Base-by-base conservation (phyloP, 257 asterid genomes). In the Thymus mandschuricus region DNA sequence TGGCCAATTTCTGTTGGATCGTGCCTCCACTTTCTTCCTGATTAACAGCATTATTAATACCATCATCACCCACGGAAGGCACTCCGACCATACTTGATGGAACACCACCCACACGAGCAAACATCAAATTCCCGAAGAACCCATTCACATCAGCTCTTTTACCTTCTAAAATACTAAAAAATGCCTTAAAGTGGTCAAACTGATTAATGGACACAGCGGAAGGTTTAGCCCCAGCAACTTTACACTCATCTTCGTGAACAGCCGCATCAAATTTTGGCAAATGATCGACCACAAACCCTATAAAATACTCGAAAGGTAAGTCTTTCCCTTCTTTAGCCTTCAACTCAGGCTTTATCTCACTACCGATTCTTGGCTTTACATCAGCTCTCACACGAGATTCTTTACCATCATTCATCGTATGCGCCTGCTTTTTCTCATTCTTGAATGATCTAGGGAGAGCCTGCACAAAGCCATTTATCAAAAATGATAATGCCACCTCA, bases 61-160 rank as follows among this genome's bases (percentile, higher is more conserved):
- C 90, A 51, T 75, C 90, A 57, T 80, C 83, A 41, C 81, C 83
- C 34, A 74, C 87, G 27, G 96, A 75, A 64, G 96, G 85, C 41
- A 82, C 87, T 69, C 80, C 97, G 72, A 87, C 89, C 73, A 94
- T 80, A 82, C 89, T 80, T n/a, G 96, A 78, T 10, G 98, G 99
- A 61, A 87, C 85, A 63, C 99, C 96, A 71, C 99, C 97, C 27
- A 95, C 97, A 28, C 98, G 84, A 2, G 99, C 99, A 87, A 95
- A 95, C 73, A 75, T 88, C 80, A 92, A 75, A 75, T 84, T 92
- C 54, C 94, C 94, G 8, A 92, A 72, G 76, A 95, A 86, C 27
- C 88, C 96, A 80, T 86, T 84, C 62, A 92, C 80, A 68, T 95
- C 97, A 52, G 91, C 94, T 76, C 91, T 88, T 86, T 87, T 95